Base-by-base conservation (phyloP, 257 asterid genomes). In the Prunella vulgaris region DNA sequence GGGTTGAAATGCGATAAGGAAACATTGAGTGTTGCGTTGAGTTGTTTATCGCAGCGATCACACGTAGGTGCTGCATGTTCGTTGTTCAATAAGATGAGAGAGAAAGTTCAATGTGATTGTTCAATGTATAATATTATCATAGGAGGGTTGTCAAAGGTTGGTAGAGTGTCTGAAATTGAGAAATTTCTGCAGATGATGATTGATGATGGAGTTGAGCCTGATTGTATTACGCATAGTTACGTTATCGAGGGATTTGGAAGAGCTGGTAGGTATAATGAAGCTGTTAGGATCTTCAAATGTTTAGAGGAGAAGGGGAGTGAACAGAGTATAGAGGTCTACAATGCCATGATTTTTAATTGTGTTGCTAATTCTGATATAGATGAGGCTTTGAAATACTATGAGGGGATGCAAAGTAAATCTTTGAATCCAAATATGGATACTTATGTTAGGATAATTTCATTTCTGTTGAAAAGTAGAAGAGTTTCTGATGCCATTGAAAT, bases 401-500 rank as follows among this genome's bases (percentile, higher is more conserved):
- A 77, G 71, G 75, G 40, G 78, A 85, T 90, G 95, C 59, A 79
- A 79, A 78, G 76, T 20, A 68, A 35, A 70, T 54, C 59, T 5
- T 66, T 81, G 48, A 88, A 84, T 66, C 92, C 93, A 13, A 84
- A 84, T 57, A 32, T 66, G 66, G 95, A 87, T 73, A 90, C 97
- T 17, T 90, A 86, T 76, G 68, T 51, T 59, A 83, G 84, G 75
- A 57, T 93, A 56, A 84, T 93, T 58, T 40, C 76, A 40, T 81
- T 81, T 62, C 84, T 84, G 75, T 78, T 93, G 13, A 88, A 79
- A 77, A 81, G 51, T 10, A 77, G 86, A 63, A 83, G 95, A 73
- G 97, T 93, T 63, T 86, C 96, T 1, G 97, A 93, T 78, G 94
- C 96, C 54, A 74, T 93, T 68, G 97, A 87, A 69, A 74, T 88